Percentiles rank a stretch among this genome's conserved stretches.
phyloP scores from a whole-genome alignment of 2,329 filamentous ascomycete genomes.

The Beauveria sp. region DNA sequence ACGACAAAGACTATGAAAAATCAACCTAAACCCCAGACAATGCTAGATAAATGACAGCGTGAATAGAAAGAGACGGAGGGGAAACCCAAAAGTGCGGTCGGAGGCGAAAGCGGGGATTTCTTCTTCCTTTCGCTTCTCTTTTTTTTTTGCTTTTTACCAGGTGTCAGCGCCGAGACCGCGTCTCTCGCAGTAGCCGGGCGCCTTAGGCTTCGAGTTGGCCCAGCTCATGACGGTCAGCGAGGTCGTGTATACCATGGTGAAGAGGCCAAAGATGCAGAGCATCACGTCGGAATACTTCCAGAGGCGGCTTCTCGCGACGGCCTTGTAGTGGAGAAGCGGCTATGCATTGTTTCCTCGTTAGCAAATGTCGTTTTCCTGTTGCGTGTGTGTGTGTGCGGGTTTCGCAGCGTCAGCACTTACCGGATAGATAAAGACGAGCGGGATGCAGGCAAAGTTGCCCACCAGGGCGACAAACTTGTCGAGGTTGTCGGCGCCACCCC shows the following conservation, averaged over 20 bases:
- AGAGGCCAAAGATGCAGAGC: slow-evolving; percentile 72
- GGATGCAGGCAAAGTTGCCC: slow-evolving; percentile 95
- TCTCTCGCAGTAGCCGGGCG: slow-evolving; percentile 49
- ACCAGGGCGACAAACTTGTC: slow-evolving; percentile 97
- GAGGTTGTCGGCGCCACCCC: slow-evolving; percentile 83
- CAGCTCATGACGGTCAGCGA: slow-evolving; percentile 79
- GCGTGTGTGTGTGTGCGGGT: background rate
- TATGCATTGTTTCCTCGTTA: slow-evolving; percentile 34
- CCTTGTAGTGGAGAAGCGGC: slow-evolving; percentile 85
- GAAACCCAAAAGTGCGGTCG: background rate
- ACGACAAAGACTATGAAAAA: background rate
- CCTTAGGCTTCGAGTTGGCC: slow-evolving; percentile 50
- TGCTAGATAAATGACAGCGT: slow-evolving; percentile 7
- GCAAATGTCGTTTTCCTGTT: slow-evolving; percentile 8
- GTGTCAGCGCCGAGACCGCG: slow-evolving; percentile 15
- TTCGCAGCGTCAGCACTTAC: slow-evolving; percentile 45
- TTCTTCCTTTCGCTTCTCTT: too few relatives aligned
- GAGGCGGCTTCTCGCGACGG: slow-evolving; percentile 60
- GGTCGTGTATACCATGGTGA: slow-evolving; percentile 91
- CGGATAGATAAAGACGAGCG: slow-evolving; percentile 94
- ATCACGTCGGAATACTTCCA: slow-evolving; percentile 66
- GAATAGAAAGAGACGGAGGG: background rate
- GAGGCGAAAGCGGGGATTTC: background rate
- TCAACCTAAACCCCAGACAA: slow-evolving; percentile 7
- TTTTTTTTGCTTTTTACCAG: background rate